These are phyloP conservation scores for Microbotryum lychnidis-dioicae DNA, from an alignment of 1,284 basidiomycete species.

Conservation along the genomic window DNA sequence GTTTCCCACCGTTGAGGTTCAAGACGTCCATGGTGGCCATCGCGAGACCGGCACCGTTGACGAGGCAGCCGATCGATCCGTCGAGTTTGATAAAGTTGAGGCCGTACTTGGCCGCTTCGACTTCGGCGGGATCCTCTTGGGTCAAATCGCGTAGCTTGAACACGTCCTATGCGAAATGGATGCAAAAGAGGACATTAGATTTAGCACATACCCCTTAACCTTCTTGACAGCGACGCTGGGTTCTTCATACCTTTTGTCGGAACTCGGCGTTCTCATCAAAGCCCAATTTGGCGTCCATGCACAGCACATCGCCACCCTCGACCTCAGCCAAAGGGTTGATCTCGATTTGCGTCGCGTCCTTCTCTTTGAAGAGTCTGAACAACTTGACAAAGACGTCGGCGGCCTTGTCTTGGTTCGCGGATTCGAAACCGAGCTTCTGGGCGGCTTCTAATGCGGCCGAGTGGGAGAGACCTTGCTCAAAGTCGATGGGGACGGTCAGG, in stretches of 20 bases:
- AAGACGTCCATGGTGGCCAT: slow-evolving; percentile 99
- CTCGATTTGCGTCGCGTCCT: slow-evolving; percentile 99
- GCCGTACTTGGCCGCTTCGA: slow-evolving; percentile 65
- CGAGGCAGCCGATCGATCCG: slow-evolving; percentile 93
- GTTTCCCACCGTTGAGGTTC: slow-evolving; percentile 86
- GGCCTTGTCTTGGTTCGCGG: slow-evolving; percentile 64
- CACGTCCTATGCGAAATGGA: slow-evolving; percentile 49
- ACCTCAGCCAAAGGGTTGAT: slow-evolving; percentile 99
- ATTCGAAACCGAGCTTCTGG: slow-evolving; percentile 82
- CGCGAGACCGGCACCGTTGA: slow-evolving; percentile 96
- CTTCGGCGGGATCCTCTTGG: slow-evolving; percentile 92
- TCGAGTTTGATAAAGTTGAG: slow-evolving; percentile 99
- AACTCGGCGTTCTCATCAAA: slow-evolving; percentile 99
- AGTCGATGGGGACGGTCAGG: slow-evolving; percentile 89
- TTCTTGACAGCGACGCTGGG: too few species aligned
- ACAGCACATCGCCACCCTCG: slow-evolving; percentile 84
- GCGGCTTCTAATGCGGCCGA: slow-evolving; percentile 63
- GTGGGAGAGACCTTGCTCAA: slow-evolving; percentile 71
- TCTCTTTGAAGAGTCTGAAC: slow-evolving; percentile 96
- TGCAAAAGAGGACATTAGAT: neutral
- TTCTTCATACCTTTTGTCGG: slow-evolving; percentile 56
- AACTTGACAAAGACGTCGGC: slow-evolving; percentile 91
- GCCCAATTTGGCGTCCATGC: slow-evolving; percentile 99
- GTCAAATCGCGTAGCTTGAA: slow-evolving; percentile 84
- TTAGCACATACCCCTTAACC: neutral